A percentile compares a stretch with the other conserved stretches of the same genome.
Conservation (phyloP, 2,329 filamentous ascomycete species). For the Colletotrichum agaves region DNA sequence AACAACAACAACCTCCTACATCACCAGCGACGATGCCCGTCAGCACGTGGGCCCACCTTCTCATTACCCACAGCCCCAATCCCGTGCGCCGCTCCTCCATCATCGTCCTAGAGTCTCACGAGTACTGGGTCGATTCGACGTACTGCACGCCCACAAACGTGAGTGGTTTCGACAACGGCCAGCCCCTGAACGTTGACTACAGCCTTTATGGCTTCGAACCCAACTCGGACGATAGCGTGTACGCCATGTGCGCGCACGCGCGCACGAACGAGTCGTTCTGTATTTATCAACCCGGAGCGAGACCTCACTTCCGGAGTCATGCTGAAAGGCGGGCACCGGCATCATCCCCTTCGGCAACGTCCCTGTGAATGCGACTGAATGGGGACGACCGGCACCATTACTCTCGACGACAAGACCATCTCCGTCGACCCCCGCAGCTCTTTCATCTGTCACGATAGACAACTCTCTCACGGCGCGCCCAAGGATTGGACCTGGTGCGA, state of each 20-base stretch:
- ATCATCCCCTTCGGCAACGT: not conserved
- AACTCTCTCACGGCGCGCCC: not conserved
- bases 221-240: not conserved
- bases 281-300: not conserved
- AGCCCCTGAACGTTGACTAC: not conserved
- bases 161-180: not conserved
- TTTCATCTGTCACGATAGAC: constrained; percentile 4
- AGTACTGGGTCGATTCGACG: not conserved
- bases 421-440: not conserved
- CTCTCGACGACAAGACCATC: not conserved
- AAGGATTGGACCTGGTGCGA: constrained; percentile 17
- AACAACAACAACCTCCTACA: not conserved
- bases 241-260: not conserved
- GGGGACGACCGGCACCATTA: not conserved
- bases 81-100: constrained; percentile 10
- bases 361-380: not conserved
- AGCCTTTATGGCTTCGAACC: not conserved
- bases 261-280: not conserved
- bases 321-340: not conserved
- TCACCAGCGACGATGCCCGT: not conserved
- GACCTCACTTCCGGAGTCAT: not conserved
- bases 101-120: not conserved
- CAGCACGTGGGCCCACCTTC: constrained; percentile 5
- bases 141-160: not conserved
- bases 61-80: not conserved